These are phyloP conservation scores for Dendrobium catenatum DNA, from an alignment of 106 monocot genomes.

Conservation along the genomic window DNA sequence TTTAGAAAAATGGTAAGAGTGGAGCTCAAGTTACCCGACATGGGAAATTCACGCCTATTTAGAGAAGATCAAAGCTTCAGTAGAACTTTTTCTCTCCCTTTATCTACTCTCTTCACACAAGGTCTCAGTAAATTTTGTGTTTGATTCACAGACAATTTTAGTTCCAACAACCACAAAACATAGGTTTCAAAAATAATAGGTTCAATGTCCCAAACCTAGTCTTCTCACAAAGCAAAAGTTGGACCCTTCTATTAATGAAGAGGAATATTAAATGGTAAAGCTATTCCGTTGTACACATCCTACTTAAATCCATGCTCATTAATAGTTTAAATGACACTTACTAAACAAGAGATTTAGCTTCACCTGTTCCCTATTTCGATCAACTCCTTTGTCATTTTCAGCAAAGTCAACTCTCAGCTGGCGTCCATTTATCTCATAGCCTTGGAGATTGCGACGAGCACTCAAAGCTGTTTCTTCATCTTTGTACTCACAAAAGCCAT, in stretches of 20 bases:
- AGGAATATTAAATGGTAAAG: slow-evolving; percentile 1
- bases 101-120: no score
- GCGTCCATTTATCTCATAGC: slow-evolving; percentile 98
- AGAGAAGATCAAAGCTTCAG: no score
- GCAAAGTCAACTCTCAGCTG: slow-evolving; percentile 98
- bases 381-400: slow-evolving; percentile 84
- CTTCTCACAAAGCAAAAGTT: background rate
- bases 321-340: background rate
- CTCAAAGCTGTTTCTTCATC: slow-evolving; percentile 97
- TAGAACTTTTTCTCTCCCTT: no score
- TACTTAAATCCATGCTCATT: background rate
- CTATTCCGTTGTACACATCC: background rate
- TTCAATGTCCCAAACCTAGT: background rate
- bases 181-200: background rate
- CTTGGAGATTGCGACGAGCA: slow-evolving; percentile 95
- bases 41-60: no score
- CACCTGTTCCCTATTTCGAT: slow-evolving; percentile 87
- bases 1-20: no score
- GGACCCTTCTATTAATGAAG: background rate
- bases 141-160: no score
- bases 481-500: slow-evolving; percentile 98
- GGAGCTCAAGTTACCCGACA: no score
- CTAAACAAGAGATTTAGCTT: slow-evolving; percentile 6
- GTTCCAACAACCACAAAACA: background rate
- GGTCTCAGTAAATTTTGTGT: no score